These are phyloP conservation scores for Botrytis cinerea DNA, from an alignment of 2,329 filamentous ascomycete species.

Conservation along the genomic window DNA sequence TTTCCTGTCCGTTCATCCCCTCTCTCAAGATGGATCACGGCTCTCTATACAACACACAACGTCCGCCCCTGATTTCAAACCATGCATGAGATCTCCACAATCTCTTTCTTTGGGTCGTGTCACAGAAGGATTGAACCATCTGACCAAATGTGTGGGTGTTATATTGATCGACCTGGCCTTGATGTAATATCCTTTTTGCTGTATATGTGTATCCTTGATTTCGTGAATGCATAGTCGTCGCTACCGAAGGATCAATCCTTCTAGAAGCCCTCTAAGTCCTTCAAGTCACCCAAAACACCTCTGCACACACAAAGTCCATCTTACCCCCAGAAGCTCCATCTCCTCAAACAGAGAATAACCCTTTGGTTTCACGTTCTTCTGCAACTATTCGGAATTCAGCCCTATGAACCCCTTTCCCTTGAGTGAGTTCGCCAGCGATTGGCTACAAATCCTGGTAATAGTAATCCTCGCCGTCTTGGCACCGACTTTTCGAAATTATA, in stretches of 20 bases:
- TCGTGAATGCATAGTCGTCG: background rate
- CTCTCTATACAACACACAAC: constrained; percentile 1
- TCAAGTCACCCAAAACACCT: background rate
- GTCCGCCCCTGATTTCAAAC: constrained; percentile 3
- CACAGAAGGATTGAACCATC: constrained; percentile 22
- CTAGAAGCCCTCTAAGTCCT: constrained; percentile 7
- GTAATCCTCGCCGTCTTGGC: constrained; percentile 18
- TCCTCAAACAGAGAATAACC: background rate
- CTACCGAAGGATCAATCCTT: constrained; percentile 15
- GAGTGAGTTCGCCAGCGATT: background rate
- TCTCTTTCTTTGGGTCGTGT: constrained; percentile 16
- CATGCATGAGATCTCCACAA: constrained; percentile 19
- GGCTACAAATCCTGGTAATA: background rate
- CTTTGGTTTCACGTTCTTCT: constrained; percentile 15
- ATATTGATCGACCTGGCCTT: background rate
- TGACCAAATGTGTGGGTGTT: constrained; percentile 4
- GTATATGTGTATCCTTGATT: background rate
- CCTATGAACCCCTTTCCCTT: constrained; percentile 21
- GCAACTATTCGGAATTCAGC: constrained; percentile 24
- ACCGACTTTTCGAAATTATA: background rate
- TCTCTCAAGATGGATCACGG: background rate
- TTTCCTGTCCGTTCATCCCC: background rate
- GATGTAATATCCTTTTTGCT: background rate
- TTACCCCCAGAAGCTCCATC: constrained; percentile 8
- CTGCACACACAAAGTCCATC: background rate